These are phyloP conservation scores for Xylariaceae sp. DNA, from an alignment of 2,329 filamentous ascomycete species.

Conservation along the genomic window DNA sequence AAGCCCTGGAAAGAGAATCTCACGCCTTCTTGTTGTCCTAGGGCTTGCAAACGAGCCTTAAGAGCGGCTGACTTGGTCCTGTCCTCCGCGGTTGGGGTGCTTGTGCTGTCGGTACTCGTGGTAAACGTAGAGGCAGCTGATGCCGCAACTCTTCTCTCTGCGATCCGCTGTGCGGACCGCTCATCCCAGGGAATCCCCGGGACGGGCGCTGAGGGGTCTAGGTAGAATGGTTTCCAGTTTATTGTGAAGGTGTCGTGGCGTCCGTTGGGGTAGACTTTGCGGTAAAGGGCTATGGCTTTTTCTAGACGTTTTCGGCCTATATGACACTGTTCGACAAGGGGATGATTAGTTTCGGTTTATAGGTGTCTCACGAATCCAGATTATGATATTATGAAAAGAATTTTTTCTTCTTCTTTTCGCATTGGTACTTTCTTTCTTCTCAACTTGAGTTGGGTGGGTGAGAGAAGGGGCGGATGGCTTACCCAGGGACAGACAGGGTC, in stretches of 20 bases:
- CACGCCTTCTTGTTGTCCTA: slow-evolving; percentile 8
- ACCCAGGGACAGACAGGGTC: slow-evolving; percentile 15
- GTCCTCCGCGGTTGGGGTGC: not conserved
- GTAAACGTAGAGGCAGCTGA: too few relatives aligned
- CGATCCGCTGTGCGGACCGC: slow-evolving; percentile 18
- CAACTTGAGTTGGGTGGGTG: not conserved
- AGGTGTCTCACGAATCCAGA: not conserved
- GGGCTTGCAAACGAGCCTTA: slow-evolving; percentile 1
- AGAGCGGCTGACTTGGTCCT: not conserved
- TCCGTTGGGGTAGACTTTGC: slow-evolving; percentile 37
- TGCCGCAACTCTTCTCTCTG: slow-evolving; percentile 21
- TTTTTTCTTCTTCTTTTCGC: too few relatives aligned
- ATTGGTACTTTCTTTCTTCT: too few relatives aligned
- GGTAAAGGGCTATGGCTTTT: slow-evolving; percentile 35
- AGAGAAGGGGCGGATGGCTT: not conserved
- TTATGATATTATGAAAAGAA: not conserved
- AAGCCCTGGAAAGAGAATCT: slow-evolving; percentile 4
- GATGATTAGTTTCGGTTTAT: slow-evolving; percentile 18
- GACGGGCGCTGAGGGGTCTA: slow-evolving; percentile 27
- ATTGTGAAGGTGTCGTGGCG: slow-evolving; percentile 33
- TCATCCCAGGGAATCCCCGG: slow-evolving; percentile 18
- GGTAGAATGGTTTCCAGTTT: slow-evolving; percentile 36
- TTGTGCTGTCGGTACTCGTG: not conserved
- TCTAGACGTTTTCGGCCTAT: slow-evolving; percentile 38
- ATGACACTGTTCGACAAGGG: too few relatives aligned